These are phyloP conservation scores for Sphaerulina populicola DNA, from an alignment of 2,329 filamentous ascomycete species.

Conservation along the genomic window DNA sequence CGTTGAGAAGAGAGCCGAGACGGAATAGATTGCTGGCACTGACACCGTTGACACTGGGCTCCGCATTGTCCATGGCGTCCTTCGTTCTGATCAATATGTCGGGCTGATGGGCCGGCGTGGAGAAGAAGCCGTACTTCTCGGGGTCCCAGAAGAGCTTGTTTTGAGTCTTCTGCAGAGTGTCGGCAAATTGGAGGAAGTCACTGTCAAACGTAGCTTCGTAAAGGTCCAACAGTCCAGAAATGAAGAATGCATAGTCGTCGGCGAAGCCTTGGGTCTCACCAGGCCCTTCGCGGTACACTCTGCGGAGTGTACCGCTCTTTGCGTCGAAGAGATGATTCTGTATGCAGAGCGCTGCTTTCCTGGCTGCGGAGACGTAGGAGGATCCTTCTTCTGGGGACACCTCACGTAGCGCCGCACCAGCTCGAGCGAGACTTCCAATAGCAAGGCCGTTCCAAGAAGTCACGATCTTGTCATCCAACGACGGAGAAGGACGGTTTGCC, in stretches of 20 bases:
- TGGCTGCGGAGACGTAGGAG: conserved; percentile 56
- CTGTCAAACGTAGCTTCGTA: conserved; percentile 76
- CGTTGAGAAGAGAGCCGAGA: conserved; percentile 60
- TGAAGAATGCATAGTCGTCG: conserved; percentile 89
- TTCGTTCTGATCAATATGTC: conserved; percentile 80
- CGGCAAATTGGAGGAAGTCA: conserved; percentile 68
- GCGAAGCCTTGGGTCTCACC: conserved; percentile 67
- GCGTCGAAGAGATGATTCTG: conserved; percentile 63
- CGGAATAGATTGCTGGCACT: conserved; percentile 83
- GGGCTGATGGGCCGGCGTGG: conserved; percentile 53
- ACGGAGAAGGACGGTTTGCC: conserved; percentile 64
- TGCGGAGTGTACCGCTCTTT: conserved; percentile 54
- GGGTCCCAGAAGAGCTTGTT: conserved; percentile 69
- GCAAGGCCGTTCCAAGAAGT: conserved; percentile 83
- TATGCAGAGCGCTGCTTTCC: conserved; percentile 63
- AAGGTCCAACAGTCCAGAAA: conserved; percentile 71
- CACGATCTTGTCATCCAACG: conserved; percentile 80
- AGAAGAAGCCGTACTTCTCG: conserved; percentile 58
- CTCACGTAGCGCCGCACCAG: conserved; percentile 57
- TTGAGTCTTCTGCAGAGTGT: conserved; percentile 69
- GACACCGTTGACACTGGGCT: conserved; percentile 82
- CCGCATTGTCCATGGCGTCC: conserved; percentile 86
- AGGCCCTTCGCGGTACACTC: conserved; percentile 62
- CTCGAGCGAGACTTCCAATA: conserved; percentile 70
- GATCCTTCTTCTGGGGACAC: conserved; percentile 43